Percentiles rank a stretch among this genome's conserved stretches.
These are phyloP conservation scores for Sporothrix pseudoabietina DNA, from an alignment of 2,329 filamentous ascomycete genomes.

Conservation along the genomic window DNA sequence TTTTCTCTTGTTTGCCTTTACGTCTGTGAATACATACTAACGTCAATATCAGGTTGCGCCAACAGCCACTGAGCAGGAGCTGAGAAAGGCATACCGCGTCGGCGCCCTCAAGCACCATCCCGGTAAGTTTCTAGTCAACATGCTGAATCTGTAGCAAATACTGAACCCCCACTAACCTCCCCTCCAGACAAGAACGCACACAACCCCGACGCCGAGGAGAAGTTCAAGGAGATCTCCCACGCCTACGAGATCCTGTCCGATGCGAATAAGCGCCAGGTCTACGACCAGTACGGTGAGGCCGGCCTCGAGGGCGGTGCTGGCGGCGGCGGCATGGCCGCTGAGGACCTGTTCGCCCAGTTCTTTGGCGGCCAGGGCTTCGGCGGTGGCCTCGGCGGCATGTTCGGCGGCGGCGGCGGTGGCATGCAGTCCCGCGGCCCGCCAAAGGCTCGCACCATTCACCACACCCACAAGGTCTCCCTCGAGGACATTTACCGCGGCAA, in stretches of 20 bases:
- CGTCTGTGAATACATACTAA: neutral
- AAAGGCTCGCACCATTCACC: conserved; percentile 93
- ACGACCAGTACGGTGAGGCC: conserved; percentile 97
- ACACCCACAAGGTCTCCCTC: conserved; percentile 96
- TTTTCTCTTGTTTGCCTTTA: neutral
- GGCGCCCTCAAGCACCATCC: conserved; percentile 83
- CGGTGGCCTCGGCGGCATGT: conserved; percentile 77
- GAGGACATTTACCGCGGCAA: conserved; percentile 99
- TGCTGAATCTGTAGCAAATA: neutral
- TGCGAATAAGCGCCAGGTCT: conserved; percentile 83
- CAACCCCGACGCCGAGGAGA: conserved; percentile 90
- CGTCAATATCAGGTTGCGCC: conserved; percentile 64
- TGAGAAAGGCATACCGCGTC: conserved; percentile 89
- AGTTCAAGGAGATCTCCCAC: conserved; percentile 97
- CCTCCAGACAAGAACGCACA: conserved; percentile 87
- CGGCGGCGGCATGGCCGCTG: conserved; percentile 85
- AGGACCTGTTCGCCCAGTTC: conserved; percentile 96
- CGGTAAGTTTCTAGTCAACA: conserved; percentile 55
- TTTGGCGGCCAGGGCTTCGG: conserved; percentile 76
- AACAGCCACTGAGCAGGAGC: conserved; percentile 77
- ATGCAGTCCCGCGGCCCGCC: conserved; percentile 78
- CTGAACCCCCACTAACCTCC: conserved; percentile 29
- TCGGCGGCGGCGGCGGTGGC: conserved; percentile 71
- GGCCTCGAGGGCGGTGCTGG: conserved; percentile 86
- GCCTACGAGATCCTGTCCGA: conserved; percentile 96